Conservation (phyloP, 768 basidiomycete species). For the Crassisporium funariophilum region DNA sequence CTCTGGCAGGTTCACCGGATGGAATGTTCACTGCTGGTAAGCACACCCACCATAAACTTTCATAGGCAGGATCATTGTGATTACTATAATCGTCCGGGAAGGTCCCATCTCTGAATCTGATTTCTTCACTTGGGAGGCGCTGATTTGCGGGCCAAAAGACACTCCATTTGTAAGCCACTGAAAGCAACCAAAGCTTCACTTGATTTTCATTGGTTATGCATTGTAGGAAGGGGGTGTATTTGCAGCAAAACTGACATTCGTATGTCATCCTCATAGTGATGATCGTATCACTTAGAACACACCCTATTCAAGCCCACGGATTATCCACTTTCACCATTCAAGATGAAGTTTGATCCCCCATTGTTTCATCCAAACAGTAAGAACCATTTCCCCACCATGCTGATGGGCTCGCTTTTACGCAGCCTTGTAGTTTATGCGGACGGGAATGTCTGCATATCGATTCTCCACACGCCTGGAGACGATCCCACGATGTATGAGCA, state of each 20-base stretch:
- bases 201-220: conserved; percentile 7
- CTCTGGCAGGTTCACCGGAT: conserved; percentile 74
- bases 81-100: conserved; percentile 4
- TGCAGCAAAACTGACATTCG: conserved; percentile 89
- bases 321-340: conserved; percentile 98
- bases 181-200: not conserved
- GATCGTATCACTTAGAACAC: conserved; percentile 17
- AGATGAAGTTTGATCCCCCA: conserved; percentile 98
- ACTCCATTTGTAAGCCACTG: conserved; percentile 80
- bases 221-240: conserved; percentile 92
- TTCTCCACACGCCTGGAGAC: conserved; percentile 92
- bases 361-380: conserved; percentile 96
- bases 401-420: not conserved
- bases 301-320: conserved; percentile 68
- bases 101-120: conserved; percentile 91
- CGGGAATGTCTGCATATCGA: conserved; percentile 97
- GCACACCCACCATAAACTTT: conserved; percentile 11
- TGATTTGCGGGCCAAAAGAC: conserved; percentile 92
- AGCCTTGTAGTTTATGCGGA: conserved; percentile 85
- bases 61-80: conserved; percentile 1
- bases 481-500: conserved; percentile 93
- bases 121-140: conserved; percentile 95
- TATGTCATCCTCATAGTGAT: conserved; percentile 49
- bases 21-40: conserved; percentile 94
- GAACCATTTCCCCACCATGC: conserved; percentile 26